Conservation (phyloP, 2,329 filamentous ascomycete species). For the Fusarium sacchari region DNA sequence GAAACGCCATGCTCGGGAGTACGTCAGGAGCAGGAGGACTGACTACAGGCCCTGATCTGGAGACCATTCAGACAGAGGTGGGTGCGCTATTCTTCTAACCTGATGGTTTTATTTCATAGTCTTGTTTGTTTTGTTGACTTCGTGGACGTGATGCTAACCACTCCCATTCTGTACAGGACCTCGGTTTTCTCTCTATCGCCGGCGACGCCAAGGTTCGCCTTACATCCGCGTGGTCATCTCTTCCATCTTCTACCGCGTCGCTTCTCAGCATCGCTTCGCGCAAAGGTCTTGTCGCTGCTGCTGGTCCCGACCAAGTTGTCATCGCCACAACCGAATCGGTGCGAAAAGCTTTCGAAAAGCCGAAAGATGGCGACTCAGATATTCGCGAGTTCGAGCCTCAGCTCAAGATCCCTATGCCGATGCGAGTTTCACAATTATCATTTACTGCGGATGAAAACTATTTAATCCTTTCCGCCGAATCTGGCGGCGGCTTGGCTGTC, state of each 20-base stretch:
- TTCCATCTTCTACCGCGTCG: constrained; percentile 81
- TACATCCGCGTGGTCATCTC: constrained; percentile 79
- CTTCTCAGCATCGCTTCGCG: constrained; percentile 85
- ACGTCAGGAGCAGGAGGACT: constrained; percentile 51
- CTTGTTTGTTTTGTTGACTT: constrained; percentile 27
- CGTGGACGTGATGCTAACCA: constrained; percentile 27
- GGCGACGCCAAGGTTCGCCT: constrained; percentile 86
- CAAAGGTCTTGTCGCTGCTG: constrained; percentile 85
- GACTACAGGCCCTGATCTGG: constrained; percentile 71
- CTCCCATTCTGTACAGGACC: constrained; percentile 57
- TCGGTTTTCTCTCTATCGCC: constrained; percentile 84
- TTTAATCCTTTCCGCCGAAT: constrained; percentile 83
- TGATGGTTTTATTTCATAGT: not conserved
- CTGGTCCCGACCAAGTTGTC: constrained; percentile 81
- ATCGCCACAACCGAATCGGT: constrained; percentile 81
- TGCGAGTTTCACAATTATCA: constrained; percentile 84
- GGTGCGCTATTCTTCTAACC: constrained; percentile 34
- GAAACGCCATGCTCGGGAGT: constrained; percentile 55
- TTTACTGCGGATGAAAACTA: constrained; percentile 92
- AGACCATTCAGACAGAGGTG: constrained; percentile 86
- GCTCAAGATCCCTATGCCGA: constrained; percentile 75
- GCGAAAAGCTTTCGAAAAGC: constrained; percentile 75
- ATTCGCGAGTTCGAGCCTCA: constrained; percentile 78
- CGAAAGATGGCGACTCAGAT: constrained; percentile 69
- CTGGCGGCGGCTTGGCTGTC: constrained; percentile 82